A percentile compares a stretch with the other conserved stretches of the same genome.
Conservation (phyloP, 495 filamentous ascomycete species). For the Penicillium tannophilum region DNA sequence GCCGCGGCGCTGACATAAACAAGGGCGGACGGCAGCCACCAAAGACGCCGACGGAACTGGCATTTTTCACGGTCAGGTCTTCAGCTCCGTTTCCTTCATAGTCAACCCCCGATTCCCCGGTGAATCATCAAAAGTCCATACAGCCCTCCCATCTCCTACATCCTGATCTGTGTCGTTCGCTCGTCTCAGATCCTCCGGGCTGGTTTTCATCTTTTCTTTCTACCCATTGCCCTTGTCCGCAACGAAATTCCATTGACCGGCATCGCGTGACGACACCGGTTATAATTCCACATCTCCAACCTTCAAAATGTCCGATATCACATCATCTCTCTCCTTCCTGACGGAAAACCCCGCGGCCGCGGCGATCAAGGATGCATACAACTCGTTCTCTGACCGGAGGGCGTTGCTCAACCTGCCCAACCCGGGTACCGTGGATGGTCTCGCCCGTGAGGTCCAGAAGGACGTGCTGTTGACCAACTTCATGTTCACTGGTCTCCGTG, state of each 20-base stretch:
- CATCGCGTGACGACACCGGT: conserved; percentile 33
- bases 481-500: conserved; percentile 92
- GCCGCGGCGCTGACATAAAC: conserved; percentile 25
- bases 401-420: conserved; percentile 85
- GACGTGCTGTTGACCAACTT: conserved; percentile 93
- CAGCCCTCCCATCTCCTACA: conserved; percentile 20
- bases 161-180: conserved; percentile 25
- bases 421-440: conserved; percentile 88
- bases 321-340: conserved; percentile 66
- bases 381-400: conserved; percentile 80
- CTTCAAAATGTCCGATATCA: conserved; percentile 44
- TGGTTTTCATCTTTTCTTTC: conserved; percentile 37
- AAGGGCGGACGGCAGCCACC: conserved; percentile 34
- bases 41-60: conserved; percentile 38
- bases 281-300: conserved; percentile 18
- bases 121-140: conserved; percentile 20
- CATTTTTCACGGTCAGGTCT: conserved; percentile 36
- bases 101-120: conserved; percentile 23
- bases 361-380: conserved; percentile 75
- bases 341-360: conserved; percentile 70
- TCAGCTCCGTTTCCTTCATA: conserved; percentile 29
- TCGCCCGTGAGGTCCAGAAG: conserved; percentile 89
- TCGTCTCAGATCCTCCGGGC: conserved; percentile 35
- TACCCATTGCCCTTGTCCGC: conserved; percentile 21
- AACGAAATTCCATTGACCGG: conserved; percentile 21